A percentile compares a stretch with the other conserved stretches of the same genome.
Conservation (phyloP, 495 filamentous ascomycete genomes). For the Penicillium bovifimosum region DNA sequence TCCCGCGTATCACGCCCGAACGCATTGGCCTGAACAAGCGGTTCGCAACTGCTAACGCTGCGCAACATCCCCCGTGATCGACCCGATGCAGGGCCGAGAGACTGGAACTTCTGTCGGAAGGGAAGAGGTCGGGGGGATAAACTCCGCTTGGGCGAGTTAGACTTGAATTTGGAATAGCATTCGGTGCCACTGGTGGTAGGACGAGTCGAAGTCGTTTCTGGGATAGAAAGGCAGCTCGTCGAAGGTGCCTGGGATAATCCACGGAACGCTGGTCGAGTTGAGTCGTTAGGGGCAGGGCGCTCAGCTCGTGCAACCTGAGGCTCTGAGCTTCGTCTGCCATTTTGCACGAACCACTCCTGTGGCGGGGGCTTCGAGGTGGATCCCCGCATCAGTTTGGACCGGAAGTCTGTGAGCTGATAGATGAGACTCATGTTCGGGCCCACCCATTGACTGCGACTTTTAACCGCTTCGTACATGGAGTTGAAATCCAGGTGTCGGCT, state of each 20-base stretch:
- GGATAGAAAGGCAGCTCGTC: constrained; percentile 25
- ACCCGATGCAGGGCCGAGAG: constrained; percentile 19
- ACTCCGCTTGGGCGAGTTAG: constrained; percentile 34
- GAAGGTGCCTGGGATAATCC: constrained; percentile 26
- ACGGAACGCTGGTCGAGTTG: constrained; percentile 17
- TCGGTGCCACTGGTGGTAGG: constrained; percentile 28
- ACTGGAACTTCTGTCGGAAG: constrained; percentile 38
- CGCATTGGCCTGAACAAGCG: constrained; percentile 30
- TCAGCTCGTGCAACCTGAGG: constrained; percentile 28
- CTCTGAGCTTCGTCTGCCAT: constrained; percentile 29
- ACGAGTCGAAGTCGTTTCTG: constrained; percentile 23
- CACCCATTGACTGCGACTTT: constrained; percentile 88
- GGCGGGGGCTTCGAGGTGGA: constrained; percentile 35
- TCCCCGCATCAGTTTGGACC: constrained; percentile 39
- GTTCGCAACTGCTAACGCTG: constrained; percentile 26
- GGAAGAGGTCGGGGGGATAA: constrained; percentile 40
- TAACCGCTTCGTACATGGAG: constrained; percentile 86
- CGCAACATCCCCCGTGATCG: constrained; percentile 16
- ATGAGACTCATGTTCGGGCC: constrained; percentile 98
- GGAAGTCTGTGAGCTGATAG: constrained; percentile 92
- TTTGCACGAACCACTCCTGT: constrained; percentile 32
- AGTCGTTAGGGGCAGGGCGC: constrained; percentile 8
- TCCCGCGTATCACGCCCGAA: constrained; percentile 36
- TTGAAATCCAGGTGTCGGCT: constrained; percentile 83
- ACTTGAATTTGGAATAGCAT: constrained; percentile 17